phyloP scores from a whole-genome alignment of 2,329 filamentous ascomycete species.

The Phialophora expanda region DNA sequence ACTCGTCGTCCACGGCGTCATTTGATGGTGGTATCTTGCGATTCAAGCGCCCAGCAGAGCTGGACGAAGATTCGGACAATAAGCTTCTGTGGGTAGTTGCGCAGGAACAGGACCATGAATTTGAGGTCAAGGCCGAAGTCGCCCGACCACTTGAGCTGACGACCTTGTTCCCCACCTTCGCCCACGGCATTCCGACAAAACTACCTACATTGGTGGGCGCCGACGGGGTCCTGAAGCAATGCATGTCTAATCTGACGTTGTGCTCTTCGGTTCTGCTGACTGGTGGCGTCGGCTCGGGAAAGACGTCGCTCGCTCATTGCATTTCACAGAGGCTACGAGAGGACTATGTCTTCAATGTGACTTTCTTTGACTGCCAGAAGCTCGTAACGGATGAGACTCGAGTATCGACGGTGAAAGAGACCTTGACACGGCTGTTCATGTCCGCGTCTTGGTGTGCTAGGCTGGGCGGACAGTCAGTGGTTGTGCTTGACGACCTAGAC shows the following conservation, averaged over 20 bases:
- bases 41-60: slow-evolving; percentile 57
- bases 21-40: slow-evolving; percentile 86
- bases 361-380: slow-evolving; percentile 85
- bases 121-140: slow-evolving; percentile 78
- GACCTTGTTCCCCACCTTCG: slow-evolving; percentile 50
- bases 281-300: slow-evolving; percentile 87
- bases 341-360: slow-evolving; percentile 77
- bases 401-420: slow-evolving; percentile 89
- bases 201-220: slow-evolving; percentile 79
- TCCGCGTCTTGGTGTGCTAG: slow-evolving; percentile 88
- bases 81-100: slow-evolving; percentile 71
- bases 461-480: slow-evolving; percentile 78
- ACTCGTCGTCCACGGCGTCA: slow-evolving; percentile 59
- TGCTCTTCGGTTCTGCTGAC: slow-evolving; percentile 89
- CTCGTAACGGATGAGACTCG: slow-evolving; percentile 89
- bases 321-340: slow-evolving; percentile 74
- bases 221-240: slow-evolving; percentile 72
- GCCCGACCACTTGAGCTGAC: slow-evolving; percentile 63
- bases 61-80: slow-evolving; percentile 44
- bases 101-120: slow-evolving; percentile 71
- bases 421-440: slow-evolving; percentile 81
- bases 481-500: slow-evolving; percentile 92
- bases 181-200: slow-evolving; percentile 61
- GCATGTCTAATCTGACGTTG: slow-evolving; percentile 77
- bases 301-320: slow-evolving; percentile 78